Evolutionary conservation across 345 rosid species (phyloP), one percentile per base, ranked within the genome.

Genomic region (Nephelium lappaceum): DNA sequence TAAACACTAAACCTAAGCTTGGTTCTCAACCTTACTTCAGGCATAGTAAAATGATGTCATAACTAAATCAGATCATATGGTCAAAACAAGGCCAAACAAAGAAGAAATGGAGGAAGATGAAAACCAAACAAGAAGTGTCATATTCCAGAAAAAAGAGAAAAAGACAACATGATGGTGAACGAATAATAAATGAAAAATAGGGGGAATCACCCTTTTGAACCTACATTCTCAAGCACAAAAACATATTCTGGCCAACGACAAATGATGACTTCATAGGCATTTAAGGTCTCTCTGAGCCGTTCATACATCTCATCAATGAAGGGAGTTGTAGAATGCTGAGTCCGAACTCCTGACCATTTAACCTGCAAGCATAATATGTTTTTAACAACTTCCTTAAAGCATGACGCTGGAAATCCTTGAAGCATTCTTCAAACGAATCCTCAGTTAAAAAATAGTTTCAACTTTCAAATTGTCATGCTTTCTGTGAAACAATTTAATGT

Each of bases 161-260:
- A 68, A 23, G n/a, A 53, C 16, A 43, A 16, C 55, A 68, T 12
- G 8, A 42, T 45, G 45, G 21, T 38, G 4, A 72, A 57, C 64
- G 6, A 64, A 25, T 10, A 69, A 2, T 18, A 43, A 69, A 60
- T 25, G 18, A 65, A 73, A 73, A 79, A 23, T 1, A 8, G 16
- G 5, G 9, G 49, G 51, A 43, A 67, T 49, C 51, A 63, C 67
- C 61, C 63, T 71, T 67, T 55, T 21, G 31, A 51, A 72, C 83
- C 95, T 90, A 96, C 99, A 86, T 91, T 90, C 83, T 94, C 99
- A 43, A 96, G 89, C 80, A 89, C 97, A 74, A 96, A 91, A 75
- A 90, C 88, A 81, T 96, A 96, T 70, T 94, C 97, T 41, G 99
- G 99, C 99, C 99, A 96, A 73, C 98, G 87, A 87, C 95, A 88